Evolutionary conservation across 2,329 filamentous ascomycete genomes (phyloP).

Genomic region (Xylariomycetidae sp.): DNA sequence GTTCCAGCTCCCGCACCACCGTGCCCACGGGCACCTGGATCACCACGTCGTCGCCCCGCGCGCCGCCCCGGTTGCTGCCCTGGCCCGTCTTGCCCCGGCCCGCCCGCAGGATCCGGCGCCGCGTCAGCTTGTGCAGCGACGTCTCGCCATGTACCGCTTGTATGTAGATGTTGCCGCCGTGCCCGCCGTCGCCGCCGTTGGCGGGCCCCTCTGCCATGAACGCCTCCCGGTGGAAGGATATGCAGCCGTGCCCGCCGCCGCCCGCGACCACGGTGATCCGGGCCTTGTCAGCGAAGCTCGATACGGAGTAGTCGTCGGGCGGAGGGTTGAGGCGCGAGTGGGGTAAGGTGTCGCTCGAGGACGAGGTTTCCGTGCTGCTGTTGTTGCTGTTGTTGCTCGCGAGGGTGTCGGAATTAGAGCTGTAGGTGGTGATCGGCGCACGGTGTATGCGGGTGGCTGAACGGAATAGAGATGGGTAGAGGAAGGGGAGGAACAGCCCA

Average conservation of each 20-base stretch:
- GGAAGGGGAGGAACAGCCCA: constrained; percentile 40
- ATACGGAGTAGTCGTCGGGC: constrained; percentile 77
- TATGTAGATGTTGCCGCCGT: constrained; percentile 88
- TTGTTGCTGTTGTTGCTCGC: constrained; percentile 11
- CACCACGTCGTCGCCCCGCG: constrained; percentile 79
- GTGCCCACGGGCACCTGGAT: constrained; percentile 92
- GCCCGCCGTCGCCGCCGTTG: constrained; percentile 92
- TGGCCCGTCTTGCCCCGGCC: constrained; percentile 73
- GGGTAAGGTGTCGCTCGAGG: constrained; percentile 33
- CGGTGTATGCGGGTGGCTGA: constrained; percentile 20
- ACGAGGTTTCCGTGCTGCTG: constrained; percentile 21
- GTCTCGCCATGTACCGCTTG: constrained; percentile 90
- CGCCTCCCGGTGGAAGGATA: constrained; percentile 89
- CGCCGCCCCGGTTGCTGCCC: constrained; percentile 68
- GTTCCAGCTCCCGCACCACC: constrained; percentile 75
- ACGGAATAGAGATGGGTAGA: constrained; percentile 44
- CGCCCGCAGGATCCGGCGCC: constrained; percentile 69
- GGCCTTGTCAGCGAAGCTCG: constrained; percentile 84
- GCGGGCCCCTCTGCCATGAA: constrained; percentile 84
- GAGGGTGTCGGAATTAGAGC: constrained; percentile 12
- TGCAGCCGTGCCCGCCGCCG: constrained; percentile 82
- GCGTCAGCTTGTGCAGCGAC: constrained; percentile 84
- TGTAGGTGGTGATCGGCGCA: constrained; percentile 18
- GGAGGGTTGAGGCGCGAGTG: constrained; percentile 68
- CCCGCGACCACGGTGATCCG: constrained; percentile 74